These are phyloP conservation scores for Chloromonas sp. DNA, from an alignment of 163 green algal species.

Conservation along the genomic window DNA sequence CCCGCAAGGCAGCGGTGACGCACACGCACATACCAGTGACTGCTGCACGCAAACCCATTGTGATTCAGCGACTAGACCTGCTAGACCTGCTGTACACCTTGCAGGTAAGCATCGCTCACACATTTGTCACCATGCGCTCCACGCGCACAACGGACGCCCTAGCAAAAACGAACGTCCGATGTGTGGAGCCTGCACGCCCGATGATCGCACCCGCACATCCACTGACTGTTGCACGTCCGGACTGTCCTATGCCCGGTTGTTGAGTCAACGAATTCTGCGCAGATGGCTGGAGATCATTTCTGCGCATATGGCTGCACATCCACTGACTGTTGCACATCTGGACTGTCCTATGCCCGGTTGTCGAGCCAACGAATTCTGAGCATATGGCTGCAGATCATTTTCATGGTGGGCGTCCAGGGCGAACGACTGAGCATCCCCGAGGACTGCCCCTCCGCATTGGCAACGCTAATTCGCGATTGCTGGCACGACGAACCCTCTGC, in stretches of 20 bases:
- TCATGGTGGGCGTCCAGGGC: constrained; percentile 41
- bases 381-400: constrained; percentile 40
- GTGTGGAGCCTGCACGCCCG: no score
- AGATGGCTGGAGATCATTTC: no score
- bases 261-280: no score
- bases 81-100: no score
- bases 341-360: neutral
- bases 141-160: no score
- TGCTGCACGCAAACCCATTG: neutral
- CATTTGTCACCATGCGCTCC: no score
- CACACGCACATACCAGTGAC: neutral
- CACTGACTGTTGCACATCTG: neutral
- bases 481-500: constrained; percentile 44
- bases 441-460: constrained; percentile 33
- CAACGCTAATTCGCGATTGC: constrained; percentile 50
- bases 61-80: no score
- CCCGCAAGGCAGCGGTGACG: neutral
- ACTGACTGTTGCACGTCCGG: neutral
- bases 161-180: no score
- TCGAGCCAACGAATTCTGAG: no score
- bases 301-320: neutral
- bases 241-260: neutral
- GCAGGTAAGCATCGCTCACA: no score
- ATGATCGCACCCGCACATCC: neutral
- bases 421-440: constrained; percentile 50